phyloP scores from a whole-genome alignment of 1,284 basidiomycete species.

The Ganoderma lucidum region DNA sequence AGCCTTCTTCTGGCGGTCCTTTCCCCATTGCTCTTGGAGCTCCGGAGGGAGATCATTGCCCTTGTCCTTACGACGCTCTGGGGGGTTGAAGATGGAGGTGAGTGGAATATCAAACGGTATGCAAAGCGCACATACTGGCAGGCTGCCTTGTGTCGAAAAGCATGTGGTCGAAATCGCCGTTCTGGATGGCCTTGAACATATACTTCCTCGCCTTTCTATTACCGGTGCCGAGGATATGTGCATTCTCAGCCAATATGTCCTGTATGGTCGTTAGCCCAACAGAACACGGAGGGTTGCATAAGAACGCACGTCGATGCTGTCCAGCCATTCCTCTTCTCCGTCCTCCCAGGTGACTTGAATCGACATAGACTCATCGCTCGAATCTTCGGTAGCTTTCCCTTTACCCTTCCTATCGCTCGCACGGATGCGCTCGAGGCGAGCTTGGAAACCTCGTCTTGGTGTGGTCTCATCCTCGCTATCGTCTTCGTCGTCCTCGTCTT shows the following conservation, averaged over 20 bases:
- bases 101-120: not conserved
- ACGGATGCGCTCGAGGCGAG: slow-evolving; percentile 55
- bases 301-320: slow-evolving; percentile 62
- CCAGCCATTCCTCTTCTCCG: slow-evolving; percentile 69
- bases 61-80: slow-evolving; percentile 67
- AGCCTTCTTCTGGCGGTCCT: slow-evolving; percentile 85
- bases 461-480: slow-evolving; percentile 50
- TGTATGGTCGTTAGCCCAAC: slow-evolving; percentile 28
- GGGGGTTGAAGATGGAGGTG: not conserved
- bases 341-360: slow-evolving; percentile 60
- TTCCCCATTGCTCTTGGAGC: slow-evolving; percentile 79
- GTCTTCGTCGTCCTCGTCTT: slow-evolving; percentile 38
- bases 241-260: slow-evolving; percentile 57
- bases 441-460: slow-evolving; percentile 61
- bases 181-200: slow-evolving; percentile 69
- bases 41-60: slow-evolving; percentile 67
- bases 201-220: slow-evolving; percentile 63
- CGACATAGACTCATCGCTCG: slow-evolving; percentile 40
- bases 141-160: slow-evolving; percentile 38
- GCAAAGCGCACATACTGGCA: slow-evolving; percentile 36
- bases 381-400: slow-evolving; percentile 45
- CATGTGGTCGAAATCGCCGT: slow-evolving; percentile 54
- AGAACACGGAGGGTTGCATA: not conserved
- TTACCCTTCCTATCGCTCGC: slow-evolving; percentile 42
- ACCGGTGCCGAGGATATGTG: slow-evolving; percentile 44